Evolutionary conservation across 805 yeast genomes (phyloP), one percentile per base, ranked within the genome.

Genomic region (Isabelozyma rhagii): DNA sequence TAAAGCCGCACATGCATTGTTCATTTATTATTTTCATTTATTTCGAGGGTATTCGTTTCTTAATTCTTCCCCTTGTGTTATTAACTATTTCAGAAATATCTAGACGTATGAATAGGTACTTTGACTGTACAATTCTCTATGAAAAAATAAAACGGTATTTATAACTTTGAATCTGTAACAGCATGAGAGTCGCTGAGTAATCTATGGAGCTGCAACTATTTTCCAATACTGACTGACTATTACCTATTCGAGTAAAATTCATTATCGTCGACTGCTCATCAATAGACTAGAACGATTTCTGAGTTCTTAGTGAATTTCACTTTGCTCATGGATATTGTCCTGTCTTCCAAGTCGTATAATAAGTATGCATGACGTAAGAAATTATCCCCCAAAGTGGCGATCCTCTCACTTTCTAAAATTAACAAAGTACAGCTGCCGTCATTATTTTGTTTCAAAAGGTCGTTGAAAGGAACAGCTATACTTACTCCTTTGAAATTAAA

Each of bases 201-300:
- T 15, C 17, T 6, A 21, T 21, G 5, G 4, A 21, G 25, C 6
- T 21, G 4, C 4, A 21, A 21, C 25, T 21, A 21, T 21, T 21
- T 21, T 21, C 6, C 25, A 21, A 15, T 15, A 15, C 17, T 15
- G 17, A 15, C 17, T 15, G 17, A 15, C 17, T 15, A 15, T 15
- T 15, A 15, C 17, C 17, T 21, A 21, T 3, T 3, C 25, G 6
- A 21, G 25, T 6, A 3, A 21, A 21, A 21, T 6, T 21, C 6
- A 21, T 21, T 21, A 4, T 21, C 6, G 2, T 21, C 36, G 36
- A 31, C n/a, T 31, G 8, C 4, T 9, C 10, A 5, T 9, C 36
- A 41, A 82, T 77, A 1, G 63, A 28, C 17, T 70, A 50, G 7
- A 65, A 52, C 38, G 82, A 72, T n/a, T 62, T 69, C 45, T 78